A percentile compares a stretch with the other conserved stretches of the same genome.
Conservation (phyloP, 805 yeast species). For the Saccharomycopsis fodiens region DNA sequence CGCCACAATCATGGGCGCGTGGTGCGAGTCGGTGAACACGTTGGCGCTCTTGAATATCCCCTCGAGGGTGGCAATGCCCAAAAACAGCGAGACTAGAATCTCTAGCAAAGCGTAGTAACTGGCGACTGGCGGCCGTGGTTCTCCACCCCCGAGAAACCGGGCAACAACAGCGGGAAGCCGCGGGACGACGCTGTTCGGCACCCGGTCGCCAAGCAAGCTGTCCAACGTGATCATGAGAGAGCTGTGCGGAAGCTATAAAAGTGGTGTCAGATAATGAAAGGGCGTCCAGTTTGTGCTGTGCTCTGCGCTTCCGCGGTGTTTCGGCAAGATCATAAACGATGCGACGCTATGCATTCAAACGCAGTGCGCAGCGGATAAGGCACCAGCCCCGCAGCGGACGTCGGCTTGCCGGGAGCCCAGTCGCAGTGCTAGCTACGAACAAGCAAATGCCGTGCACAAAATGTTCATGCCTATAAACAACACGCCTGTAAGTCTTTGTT, state of each 20-base stretch:
- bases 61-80: conserved; percentile 39
- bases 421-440: no score
- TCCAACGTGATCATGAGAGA: conserved; percentile 12
- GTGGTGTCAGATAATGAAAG: background rate
- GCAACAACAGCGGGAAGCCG: conserved; percentile 31
- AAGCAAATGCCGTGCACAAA: no score
- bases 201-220: background rate
- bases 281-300: background rate
- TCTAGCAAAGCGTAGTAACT: conserved; percentile 42
- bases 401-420: no score
- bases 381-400: background rate
- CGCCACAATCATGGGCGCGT: conserved; percentile 44
- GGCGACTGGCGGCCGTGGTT: conserved; percentile 22
- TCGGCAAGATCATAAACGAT: no score
- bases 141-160: conserved; percentile 32
- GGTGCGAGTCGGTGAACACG: conserved; percentile 30
- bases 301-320: background rate
- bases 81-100: conserved; percentile 36
- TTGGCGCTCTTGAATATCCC: conserved; percentile 35
- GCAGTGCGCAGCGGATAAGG: background rate
- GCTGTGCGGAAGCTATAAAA: conserved; percentile 1
- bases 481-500: no score
- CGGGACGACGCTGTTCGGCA: conserved; percentile 22
- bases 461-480: no score
- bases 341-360: no score